phyloP scores from a whole-genome alignment of 768 basidiomycete genomes.

The Rhodotorula sphaerocarpa region DNA sequence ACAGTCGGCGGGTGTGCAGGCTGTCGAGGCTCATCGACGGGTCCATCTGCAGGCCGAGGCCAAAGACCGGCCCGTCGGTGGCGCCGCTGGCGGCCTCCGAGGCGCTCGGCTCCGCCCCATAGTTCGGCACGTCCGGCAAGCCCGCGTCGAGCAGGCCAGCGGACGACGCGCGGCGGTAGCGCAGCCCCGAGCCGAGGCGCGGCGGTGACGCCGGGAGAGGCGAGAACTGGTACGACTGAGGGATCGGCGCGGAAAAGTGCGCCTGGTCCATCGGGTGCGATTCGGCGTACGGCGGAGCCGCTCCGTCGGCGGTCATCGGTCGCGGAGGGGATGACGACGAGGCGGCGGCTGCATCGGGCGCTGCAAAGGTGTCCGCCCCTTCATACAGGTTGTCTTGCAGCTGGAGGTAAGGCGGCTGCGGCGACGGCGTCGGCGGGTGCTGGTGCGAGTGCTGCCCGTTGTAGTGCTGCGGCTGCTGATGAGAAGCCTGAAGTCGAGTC shows the following conservation, averaged over 20 bases:
- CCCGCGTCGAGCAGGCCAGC: constrained; percentile 8
- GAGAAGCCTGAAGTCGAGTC: too few species aligned
- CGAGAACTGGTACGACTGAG: constrained; percentile 9
- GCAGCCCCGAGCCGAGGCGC: background rate
- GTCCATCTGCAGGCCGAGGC: constrained; percentile 1
- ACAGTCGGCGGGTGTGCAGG: constrained; percentile 16
- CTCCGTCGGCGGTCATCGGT: background rate
- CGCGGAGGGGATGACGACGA: background rate
- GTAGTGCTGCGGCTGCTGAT: background rate
- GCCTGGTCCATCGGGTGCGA: constrained; percentile 3
- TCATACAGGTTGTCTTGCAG: background rate
- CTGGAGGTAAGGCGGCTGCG: background rate
- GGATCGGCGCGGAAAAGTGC: constrained; percentile 19
- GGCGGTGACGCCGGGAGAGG: background rate
- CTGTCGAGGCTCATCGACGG: constrained; percentile 3
- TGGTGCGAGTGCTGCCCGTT: background rate
- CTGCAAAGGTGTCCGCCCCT: background rate
- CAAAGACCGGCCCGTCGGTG: background rate
- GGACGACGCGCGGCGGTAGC: constrained; percentile 23
- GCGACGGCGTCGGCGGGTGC: background rate
- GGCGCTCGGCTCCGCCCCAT: background rate
- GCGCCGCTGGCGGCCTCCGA: background rate
- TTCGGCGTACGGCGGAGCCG: background rate
- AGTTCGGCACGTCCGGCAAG: constrained; percentile 6
- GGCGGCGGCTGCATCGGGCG: background rate